Evolutionary conservation across 495 filamentous ascomycete genomes (phyloP), one percentile per base, ranked within the genome.

Genomic region (Cryomyces antarcticus): DNA sequence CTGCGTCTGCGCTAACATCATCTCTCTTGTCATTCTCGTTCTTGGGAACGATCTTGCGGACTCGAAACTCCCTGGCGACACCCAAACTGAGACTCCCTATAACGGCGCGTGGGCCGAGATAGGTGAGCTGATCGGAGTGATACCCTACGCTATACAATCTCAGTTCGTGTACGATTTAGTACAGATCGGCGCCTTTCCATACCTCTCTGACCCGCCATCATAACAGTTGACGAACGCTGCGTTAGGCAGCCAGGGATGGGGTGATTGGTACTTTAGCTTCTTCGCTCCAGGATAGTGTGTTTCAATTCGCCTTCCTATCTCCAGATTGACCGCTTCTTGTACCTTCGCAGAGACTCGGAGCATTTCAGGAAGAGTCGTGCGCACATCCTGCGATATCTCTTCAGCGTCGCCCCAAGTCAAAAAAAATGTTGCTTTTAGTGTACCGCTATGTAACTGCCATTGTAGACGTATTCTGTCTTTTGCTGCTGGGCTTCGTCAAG

Each of bases 161-260:
- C 17, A 24, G 17, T 24, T 24, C 17, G 17, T 24, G 17, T 24
- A 24, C 17, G 2, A 24, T 24, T 24, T 24, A 24, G 17, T 24
- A 24, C 17, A 24, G 17, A 24, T 24, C 17, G 17, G 17, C 17
- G 17, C 17, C 17, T 24, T 24, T 24, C 17, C 17, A n/a, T 27
- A 48, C 46, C 40, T 79, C 62, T 97, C 73, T 1, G 68, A 58
- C 0, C 73, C 75, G 0, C 87, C 86, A 46, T 75, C 62, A 54
- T 97, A 97, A 60, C 82, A 88, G 54, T 97, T 97, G 0, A 93
- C 86, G 48, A 94, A 83, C 0, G 86, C 83, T 0, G 84, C 84
- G 50, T 95, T 97, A 6, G 87, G 79, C 29, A 56, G 64, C 87
- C 89, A 95, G 1, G 66, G 60, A 3, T 70, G 50, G 0, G 81